A percentile compares a stretch with the other conserved stretches of the same genome.
phyloP scores from a whole-genome alignment of 106 monocot species.

The Dactylorhiza incarnata region DNA sequence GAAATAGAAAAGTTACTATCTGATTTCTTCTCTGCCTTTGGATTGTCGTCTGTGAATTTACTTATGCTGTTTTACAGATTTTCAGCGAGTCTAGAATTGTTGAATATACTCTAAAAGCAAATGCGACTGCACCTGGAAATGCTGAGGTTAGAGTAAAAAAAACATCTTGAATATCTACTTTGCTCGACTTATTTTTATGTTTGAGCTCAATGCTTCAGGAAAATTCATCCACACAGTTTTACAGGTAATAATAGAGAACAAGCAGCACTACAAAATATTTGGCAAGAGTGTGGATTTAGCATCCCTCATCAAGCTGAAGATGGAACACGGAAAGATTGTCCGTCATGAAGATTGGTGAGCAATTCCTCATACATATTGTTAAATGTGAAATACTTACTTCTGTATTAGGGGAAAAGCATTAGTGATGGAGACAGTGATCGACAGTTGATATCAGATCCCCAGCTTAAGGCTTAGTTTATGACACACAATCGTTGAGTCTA shows the following conservation, averaged over 20 bases:
- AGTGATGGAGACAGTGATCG: no score
- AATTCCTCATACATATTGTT: not conserved
- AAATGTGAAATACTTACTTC: no score
- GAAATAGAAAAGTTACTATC: not conserved
- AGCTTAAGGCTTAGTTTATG: no score
- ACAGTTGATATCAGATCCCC: no score
- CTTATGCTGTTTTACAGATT: slow-evolving; percentile 16
- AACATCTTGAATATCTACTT: not conserved
- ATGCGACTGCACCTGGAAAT: slow-evolving; percentile 29
- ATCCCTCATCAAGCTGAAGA: slow-evolving; percentile 44
- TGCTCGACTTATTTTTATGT: not conserved
- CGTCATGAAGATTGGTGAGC: slow-evolving; percentile 57
- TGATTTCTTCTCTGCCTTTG: not conserved
- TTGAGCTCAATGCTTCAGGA: not conserved
- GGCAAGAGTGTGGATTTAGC: slow-evolving; percentile 38
- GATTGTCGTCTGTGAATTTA: not conserved
- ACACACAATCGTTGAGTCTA: no score
- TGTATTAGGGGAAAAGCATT: no score
- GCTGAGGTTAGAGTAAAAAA: slow-evolving; percentile 28
- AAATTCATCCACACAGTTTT: not conserved
- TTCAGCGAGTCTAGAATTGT: slow-evolving; percentile 57
- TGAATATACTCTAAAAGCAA: slow-evolving; percentile 49
- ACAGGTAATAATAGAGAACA: slow-evolving; percentile 64
- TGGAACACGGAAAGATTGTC: slow-evolving; percentile 45
- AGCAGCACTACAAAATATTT: slow-evolving; percentile 57